Evolutionary conservation across 805 yeast species (phyloP).

Genomic region (Kuraishia ogatae): DNA sequence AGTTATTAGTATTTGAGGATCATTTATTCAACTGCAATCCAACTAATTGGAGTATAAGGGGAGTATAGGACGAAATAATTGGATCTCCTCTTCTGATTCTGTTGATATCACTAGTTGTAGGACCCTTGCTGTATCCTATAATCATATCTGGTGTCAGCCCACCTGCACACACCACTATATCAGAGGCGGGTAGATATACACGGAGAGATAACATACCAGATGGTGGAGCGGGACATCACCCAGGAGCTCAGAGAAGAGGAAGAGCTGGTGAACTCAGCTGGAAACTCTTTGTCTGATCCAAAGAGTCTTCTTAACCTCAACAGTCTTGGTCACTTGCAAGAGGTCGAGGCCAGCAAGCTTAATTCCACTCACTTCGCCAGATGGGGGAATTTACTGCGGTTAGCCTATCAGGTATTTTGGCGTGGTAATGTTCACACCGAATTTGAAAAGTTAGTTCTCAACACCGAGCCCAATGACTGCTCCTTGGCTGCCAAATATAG

Average conservation of each 20-base stretch:
- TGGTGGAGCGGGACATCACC: slow-evolving; percentile 2
- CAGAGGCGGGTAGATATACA: neutral
- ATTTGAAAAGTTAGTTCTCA: slow-evolving; percentile 33
- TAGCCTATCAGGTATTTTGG: neutral
- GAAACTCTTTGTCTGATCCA: neutral
- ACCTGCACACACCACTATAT: neutral
- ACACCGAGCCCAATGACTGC: slow-evolving; percentile 45
- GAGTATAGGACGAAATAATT: no score
- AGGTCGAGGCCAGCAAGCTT: neutral
- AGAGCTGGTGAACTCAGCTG: slow-evolving; percentile 2
- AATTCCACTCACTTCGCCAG: neutral
- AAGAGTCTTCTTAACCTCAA: slow-evolving; percentile 1
- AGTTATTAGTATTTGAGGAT: no score
- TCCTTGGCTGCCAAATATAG: slow-evolving; percentile 42
- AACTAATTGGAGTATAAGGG: no score
- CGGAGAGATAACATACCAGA: neutral
- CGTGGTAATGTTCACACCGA: slow-evolving; percentile 14
- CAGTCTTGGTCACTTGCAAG: slow-evolving; percentile 2
- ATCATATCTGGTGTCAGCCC: neutral
- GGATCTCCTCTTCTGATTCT: no score
- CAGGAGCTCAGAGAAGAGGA: slow-evolving; percentile 4
- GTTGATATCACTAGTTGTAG: no score
- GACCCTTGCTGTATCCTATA: no score
- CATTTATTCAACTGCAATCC: no score
- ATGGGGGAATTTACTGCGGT: neutral